Base-by-base conservation (phyloP, 805 yeast species). In the Yarrowia osloensis region DNA sequence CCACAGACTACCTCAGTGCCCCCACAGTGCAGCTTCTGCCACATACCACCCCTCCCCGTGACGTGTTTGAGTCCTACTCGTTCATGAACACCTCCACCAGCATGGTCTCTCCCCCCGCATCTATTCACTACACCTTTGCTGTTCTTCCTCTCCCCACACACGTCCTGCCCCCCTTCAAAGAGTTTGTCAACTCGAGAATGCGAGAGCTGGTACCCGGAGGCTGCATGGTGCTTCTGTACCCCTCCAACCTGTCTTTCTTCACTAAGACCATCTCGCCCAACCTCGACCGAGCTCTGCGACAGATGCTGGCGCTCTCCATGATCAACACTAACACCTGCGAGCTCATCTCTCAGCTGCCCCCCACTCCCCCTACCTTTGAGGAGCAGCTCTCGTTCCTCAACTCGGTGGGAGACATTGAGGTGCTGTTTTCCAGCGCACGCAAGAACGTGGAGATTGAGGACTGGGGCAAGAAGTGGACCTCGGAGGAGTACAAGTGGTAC, bases 251-350 rank as follows among this genome's bases (percentile, higher is more conserved):
- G 47, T 42, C 49, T 7, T 69, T 73, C 62, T 72, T 67, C 69
- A 39, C 50, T 21, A 52, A 70, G 46, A 65, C 67, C 26, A 68
- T 71, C 17, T 47, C 73, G 24, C 71, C 71, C 4, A 70, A 71
- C 21, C 70, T 73, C 3, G 75, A 73, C 44, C 68, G 66, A 22
- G 69, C 73, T 2, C 69, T 73, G 37, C 71, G 69, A 19, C 71
- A 69, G 15, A 69, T 73, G 65, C 68, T 73, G 46, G 74, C 75
- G 2, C 70, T 73, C 26, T 69, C 68, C 44, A 55, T 65, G 66
- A 68, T 73, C 44, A 69, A 70, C 17, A 70, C 75, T 1, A 68
- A 61, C 22, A 70, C 68, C 17, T 73, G 75, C 57, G 71, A 73
- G 52, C 63, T 55, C 40, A 67, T 73, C 22, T 68, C 73, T 13